Conservation (phyloP, 176 grass and related monocot species). For the Musa acuminata region DNA sequence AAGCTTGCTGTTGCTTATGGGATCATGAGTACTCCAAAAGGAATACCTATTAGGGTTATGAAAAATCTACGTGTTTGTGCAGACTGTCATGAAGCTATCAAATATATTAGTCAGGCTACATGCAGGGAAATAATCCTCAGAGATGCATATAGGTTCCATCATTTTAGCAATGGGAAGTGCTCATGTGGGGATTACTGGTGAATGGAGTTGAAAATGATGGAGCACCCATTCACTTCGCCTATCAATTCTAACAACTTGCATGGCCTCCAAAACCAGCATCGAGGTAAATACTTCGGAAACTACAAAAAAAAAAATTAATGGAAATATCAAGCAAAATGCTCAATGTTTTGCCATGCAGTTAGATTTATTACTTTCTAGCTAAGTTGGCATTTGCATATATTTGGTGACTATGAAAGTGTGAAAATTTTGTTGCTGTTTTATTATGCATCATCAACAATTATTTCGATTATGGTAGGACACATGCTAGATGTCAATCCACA, state of each 20-base stretch:
- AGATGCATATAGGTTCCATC: constrained; percentile 44
- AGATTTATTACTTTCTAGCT: not conserved
- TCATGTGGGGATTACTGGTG: constrained; percentile 49
- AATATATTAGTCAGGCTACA: constrained; percentile 24
- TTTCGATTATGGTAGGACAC: not conserved
- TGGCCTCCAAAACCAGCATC: not conserved
- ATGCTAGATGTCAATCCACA: not conserved
- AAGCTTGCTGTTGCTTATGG: constrained; percentile 52
- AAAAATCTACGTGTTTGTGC: constrained; percentile 46
- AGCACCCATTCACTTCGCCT: not conserved
- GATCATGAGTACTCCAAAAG: constrained; percentile 36
- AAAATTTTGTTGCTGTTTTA: not conserved
- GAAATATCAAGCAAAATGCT: not conserved
- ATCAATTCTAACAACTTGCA: not conserved
- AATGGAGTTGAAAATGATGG: not conserved
- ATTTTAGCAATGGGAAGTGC: constrained; percentile 41
- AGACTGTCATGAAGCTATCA: constrained; percentile 51
- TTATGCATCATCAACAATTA: not conserved
- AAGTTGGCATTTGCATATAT: not conserved
- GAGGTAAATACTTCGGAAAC: not conserved
- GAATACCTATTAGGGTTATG: constrained; percentile 39
- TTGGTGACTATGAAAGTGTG: not conserved
- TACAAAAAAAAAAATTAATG: not conserved
- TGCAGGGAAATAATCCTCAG: constrained; percentile 32
- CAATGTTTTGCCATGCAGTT: not conserved